phyloP scores from a whole-genome alignment of 176 grass and related monocot species.

The Themeda triandra region DNA sequence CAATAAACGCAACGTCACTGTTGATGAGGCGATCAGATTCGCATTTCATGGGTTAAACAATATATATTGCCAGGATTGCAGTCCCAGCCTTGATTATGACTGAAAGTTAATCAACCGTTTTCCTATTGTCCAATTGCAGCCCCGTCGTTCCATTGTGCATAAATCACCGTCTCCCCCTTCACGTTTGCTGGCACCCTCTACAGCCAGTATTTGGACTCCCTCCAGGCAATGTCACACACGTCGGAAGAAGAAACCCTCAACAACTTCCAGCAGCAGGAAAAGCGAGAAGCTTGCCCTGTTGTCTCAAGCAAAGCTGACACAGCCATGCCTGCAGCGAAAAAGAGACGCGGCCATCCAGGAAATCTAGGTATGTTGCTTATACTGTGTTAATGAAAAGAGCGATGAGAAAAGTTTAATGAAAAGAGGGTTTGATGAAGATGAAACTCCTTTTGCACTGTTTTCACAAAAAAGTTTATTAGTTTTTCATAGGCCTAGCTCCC shows the following conservation, averaged over 20 bases:
- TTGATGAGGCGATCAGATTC: constrained; percentile 25
- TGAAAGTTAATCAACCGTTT: constrained; percentile 29
- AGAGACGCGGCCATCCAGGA: constrained; percentile 51
- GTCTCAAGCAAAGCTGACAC: constrained; percentile 42
- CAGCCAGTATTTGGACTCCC: background rate
- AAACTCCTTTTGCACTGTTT: no score
- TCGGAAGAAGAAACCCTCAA: constrained; percentile 51
- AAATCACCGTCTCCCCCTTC: constrained; percentile 33
- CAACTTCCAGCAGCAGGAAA: constrained; percentile 44
- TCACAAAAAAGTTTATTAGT: no score
- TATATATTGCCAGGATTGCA: background rate
- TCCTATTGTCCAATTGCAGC: constrained; percentile 11
- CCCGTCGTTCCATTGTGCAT: constrained; percentile 27
- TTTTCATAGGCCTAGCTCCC: no score
- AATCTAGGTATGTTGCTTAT: constrained; percentile 33
- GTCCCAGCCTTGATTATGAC: constrained; percentile 30
- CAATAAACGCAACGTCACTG: constrained; percentile 27
- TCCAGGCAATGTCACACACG: constrained; percentile 51
- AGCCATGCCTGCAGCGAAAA: constrained; percentile 34
- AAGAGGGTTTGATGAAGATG: no score
- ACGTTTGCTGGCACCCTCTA: constrained; percentile 24
- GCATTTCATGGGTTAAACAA: background rate
- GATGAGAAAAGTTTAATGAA: no score
- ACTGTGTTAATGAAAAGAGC: no score
- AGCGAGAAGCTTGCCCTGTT: constrained; percentile 13